A percentile compares a stretch with the other conserved stretches of the same genome.
Conservation (phyloP, 2,329 filamentous ascomycete genomes). For the Mycosphaerella sp. region DNA sequence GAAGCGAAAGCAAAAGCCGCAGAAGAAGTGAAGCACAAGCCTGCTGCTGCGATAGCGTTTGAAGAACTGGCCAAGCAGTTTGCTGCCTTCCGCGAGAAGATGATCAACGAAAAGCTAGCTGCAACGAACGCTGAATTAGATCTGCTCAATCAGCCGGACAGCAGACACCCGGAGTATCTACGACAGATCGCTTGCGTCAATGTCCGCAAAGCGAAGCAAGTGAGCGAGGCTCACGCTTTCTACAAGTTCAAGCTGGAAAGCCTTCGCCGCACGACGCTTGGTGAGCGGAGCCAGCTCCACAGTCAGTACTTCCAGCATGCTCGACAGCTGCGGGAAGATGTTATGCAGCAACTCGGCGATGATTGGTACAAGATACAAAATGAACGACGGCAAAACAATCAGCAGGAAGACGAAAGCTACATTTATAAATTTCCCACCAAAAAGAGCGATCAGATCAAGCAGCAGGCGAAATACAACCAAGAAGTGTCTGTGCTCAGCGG, state of each 20-base stretch:
- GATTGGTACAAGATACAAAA: constrained; percentile 91
- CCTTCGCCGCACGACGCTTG: constrained; percentile 67
- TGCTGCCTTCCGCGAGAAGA: constrained; percentile 72
- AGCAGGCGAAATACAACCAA: constrained; percentile 87
- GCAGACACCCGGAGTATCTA: constrained; percentile 82
- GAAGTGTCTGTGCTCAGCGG: constrained; percentile 89
- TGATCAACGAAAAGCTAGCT: constrained; percentile 82
- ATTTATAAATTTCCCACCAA: constrained; percentile 73
- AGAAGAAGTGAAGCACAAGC: constrained; percentile 45
- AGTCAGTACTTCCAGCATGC: constrained; percentile 85
- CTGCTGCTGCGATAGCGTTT: constrained; percentile 38
- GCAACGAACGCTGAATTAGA: constrained; percentile 65
- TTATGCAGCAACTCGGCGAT: constrained; percentile 73
- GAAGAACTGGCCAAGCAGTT: constrained; percentile 82
- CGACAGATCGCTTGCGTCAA: constrained; percentile 85
- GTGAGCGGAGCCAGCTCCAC: constrained; percentile 77
- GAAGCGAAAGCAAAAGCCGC: constrained; percentile 42
- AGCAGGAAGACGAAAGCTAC: constrained; percentile 74
- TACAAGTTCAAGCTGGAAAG: constrained; percentile 67
- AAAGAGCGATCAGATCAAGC: constrained; percentile 67
- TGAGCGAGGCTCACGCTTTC: constrained; percentile 67
- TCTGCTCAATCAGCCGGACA: constrained; percentile 52
- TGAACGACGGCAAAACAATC: constrained; percentile 71
- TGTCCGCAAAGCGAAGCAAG: constrained; percentile 71
- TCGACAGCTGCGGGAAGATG: constrained; percentile 72